Conservation (phyloP, 2,329 filamentous ascomycete genomes). For the Clonostachys rhizophaga region DNA sequence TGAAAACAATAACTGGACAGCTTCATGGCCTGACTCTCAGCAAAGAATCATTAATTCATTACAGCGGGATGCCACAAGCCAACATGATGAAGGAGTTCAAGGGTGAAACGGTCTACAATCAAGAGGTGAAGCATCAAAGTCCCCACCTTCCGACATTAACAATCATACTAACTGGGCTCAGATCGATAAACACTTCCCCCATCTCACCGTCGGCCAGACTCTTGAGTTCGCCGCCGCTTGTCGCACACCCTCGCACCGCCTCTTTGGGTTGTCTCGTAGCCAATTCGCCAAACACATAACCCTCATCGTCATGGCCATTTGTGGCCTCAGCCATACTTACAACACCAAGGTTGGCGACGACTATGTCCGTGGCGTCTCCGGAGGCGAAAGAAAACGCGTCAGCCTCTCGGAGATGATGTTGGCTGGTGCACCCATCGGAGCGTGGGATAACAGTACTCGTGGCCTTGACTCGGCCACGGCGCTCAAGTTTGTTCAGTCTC, state of each 20-base stretch:
- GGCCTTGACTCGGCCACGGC: constrained; percentile 59
- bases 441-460: constrained; percentile 63
- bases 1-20: constrained; percentile 59
- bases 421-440: constrained; percentile 45
- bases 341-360: constrained; percentile 59
- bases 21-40: constrained; percentile 51
- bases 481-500: constrained; percentile 54
- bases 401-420: constrained; percentile 60
- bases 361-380: constrained; percentile 45
- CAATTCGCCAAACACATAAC: constrained; percentile 60
- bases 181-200: constrained; percentile 69
- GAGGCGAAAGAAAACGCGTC: constrained; percentile 61
- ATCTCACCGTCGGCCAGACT: constrained; percentile 70
- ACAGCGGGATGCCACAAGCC: constrained; percentile 51
- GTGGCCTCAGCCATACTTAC: constrained; percentile 65
- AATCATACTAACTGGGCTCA: constrained; percentile 21
- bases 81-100: constrained; percentile 56
- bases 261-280: constrained; percentile 55
- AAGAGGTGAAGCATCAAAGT: constrained; percentile 43
- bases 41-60: constrained; percentile 48
- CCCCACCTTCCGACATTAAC: constrained; percentile 38
- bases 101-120: constrained; percentile 68
- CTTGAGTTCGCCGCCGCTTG: constrained; percentile 68
- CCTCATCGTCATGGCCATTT: constrained; percentile 42
- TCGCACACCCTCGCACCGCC: constrained; percentile 60